Conservation (phyloP, 2,329 filamentous ascomycete genomes). For the Massarina eburnea region DNA sequence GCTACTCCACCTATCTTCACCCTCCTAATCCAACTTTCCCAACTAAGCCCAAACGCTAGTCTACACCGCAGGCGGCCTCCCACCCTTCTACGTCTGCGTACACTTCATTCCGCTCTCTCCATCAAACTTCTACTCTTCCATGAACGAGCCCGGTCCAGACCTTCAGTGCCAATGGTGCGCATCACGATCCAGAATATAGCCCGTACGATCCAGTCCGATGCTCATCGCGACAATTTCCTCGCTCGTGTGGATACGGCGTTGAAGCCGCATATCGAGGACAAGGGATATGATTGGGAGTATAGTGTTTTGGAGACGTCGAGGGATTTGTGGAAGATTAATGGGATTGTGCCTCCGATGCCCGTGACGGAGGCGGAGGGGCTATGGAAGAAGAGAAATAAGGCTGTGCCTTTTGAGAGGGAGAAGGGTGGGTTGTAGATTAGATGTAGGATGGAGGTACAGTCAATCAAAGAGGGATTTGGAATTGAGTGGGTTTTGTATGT, state of each 20-base stretch:
- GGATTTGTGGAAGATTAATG: conserved; percentile 50
- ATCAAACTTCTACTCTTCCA: conserved; percentile 21
- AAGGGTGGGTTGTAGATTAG: conserved; percentile 17
- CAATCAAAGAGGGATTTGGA: not conserved
- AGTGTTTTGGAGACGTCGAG: conserved; percentile 48
- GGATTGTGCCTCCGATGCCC: conserved; percentile 40
- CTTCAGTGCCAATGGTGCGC: conserved; percentile 39
- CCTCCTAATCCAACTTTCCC: conserved; percentile 29
- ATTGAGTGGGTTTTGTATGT: not conserved
- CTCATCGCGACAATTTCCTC: conserved; percentile 15
- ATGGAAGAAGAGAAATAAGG: conserved; percentile 32
- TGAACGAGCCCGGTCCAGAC: conserved; percentile 12
- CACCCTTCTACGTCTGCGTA: conserved; percentile 50
- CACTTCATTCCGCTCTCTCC: conserved; percentile 40
- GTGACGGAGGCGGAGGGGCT: conserved; percentile 39
- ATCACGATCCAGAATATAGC: conserved; percentile 41
- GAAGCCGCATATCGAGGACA: conserved; percentile 42
- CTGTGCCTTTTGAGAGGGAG: conserved; percentile 20
- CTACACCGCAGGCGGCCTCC: conserved; percentile 41
- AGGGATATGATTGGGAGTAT: conserved; percentile 50
- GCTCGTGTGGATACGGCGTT: conserved; percentile 35
- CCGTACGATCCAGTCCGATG: conserved; percentile 16
- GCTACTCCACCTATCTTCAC: conserved; percentile 37
- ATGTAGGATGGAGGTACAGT: too few relatives aligned
- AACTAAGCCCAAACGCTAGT: conserved; percentile 22